These are phyloP conservation scores for Alliaria petiolata DNA, from an alignment of 345 rosid genomes.

Conservation along the genomic window DNA sequence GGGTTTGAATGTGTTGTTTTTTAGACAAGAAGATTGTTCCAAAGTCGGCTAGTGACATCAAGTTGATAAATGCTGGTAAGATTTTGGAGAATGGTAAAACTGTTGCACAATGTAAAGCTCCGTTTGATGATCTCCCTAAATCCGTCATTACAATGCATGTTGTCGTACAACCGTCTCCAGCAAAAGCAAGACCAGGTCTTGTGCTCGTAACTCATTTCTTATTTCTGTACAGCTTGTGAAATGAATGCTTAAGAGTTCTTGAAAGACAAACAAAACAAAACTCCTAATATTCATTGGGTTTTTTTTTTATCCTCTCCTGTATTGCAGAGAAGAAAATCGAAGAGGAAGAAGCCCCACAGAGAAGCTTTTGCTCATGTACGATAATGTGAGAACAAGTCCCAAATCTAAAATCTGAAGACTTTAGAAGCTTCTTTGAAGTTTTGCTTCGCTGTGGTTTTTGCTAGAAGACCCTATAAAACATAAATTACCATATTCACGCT, in stretches of 20 bases:
- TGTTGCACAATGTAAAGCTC: slow-evolving; percentile 77
- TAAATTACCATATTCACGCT: not conserved
- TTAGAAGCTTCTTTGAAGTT: slow-evolving; percentile 4
- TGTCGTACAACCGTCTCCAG: slow-evolving; percentile 74
- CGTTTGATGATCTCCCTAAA: slow-evolving; percentile 69
- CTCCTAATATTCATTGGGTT: not conserved
- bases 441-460: slow-evolving; percentile 5
- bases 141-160: slow-evolving; percentile 92
- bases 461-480: not conserved
- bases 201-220: not conserved
- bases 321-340: slow-evolving; percentile 74
- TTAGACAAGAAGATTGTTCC: slow-evolving; percentile 75
- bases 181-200: slow-evolving; percentile 64
- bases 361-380: slow-evolving; percentile 59
- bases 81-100: slow-evolving; percentile 82
- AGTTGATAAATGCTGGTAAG: slow-evolving; percentile 86
- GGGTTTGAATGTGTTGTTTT: slow-evolving; percentile 9
- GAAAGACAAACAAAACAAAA: not conserved
- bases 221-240: not conserved
- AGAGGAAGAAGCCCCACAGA: slow-evolving; percentile 56
- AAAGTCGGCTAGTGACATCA: slow-evolving; percentile 77
- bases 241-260: not conserved
- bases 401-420: not conserved
- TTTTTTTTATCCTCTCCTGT: not conserved
- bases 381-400: slow-evolving; percentile 44